Base-by-base conservation (phyloP, 1,284 basidiomycete genomes). In the Uromyces viciae-fabae region DNA sequence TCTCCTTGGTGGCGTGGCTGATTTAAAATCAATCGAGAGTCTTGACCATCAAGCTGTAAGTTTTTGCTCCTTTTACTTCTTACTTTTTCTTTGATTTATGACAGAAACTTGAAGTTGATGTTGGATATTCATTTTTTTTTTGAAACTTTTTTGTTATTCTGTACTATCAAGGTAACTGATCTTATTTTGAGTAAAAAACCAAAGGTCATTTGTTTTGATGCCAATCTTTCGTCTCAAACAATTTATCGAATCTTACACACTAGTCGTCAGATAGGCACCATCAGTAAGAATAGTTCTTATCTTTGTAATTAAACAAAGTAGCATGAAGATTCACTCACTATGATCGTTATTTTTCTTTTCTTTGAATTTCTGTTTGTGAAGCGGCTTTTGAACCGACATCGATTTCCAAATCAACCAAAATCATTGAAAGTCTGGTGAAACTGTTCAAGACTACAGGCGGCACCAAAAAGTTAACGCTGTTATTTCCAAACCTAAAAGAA, bases 1-100 rank as follows among this genome's bases (percentile, higher is more conserved):
- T 76, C 88, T 99, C 14, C 88, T 92, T 1, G 90, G 90, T 25
- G 97, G 97, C 7, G 90, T 98, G 5, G 94, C 95, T 5, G 95
- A 98, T 85, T 98, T 98, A 93, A 89, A 88, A 54, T 91, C 94
- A 56, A 90, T 91, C 9, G 87, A 90, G 75, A 85, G 86, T 0
- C 85, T 94, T 60, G 85, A 87, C 49, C 86, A 86, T 25, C 85
- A 89, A 28, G 85, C 86, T 82, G 22, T 81, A 83, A 82, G 87
- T 72, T 73, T 42, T 25, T 25, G 9, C 14, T n/a, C n/a, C 40
- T n/a, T 19, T 36, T 33, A 31, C 28, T 42, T 60, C 40, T 58
- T n/a, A 36, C 25, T n/a, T n/a, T n/a, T n/a, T n/a, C n/a, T n/a
- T n/a, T n/a, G n/a, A n/a, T n/a, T n/a, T n/a, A 46, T 7, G 3